phyloP scores from a whole-genome alignment of 768 basidiomycete genomes.

The Kwoniella sp. region DNA sequence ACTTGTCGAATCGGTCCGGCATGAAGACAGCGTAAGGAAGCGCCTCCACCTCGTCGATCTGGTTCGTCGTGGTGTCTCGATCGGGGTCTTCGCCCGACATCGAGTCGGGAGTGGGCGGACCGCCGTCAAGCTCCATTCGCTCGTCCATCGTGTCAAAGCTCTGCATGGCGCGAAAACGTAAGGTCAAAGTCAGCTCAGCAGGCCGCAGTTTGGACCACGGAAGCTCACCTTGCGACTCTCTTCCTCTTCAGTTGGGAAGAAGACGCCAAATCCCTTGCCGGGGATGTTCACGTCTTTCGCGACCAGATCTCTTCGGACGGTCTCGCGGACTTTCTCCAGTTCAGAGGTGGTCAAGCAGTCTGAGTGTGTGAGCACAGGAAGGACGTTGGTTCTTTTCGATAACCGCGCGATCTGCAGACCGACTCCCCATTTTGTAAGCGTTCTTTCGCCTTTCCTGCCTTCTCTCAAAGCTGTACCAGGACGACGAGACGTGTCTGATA shows the following conservation, averaged over 20 bases:
- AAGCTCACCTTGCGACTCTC: neutral
- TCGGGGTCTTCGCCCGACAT: neutral
- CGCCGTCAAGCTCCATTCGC: neutral
- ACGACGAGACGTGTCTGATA: neutral
- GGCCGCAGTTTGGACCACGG: neutral
- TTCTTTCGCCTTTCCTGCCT: no score
- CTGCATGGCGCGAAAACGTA: neutral
- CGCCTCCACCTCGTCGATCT: neutral
- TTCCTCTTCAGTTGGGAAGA: constrained; percentile 26
- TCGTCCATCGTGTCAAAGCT: neutral
- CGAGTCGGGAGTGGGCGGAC: constrained; percentile 16
- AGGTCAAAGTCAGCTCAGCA: neutral
- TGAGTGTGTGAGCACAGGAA: constrained; percentile 41
- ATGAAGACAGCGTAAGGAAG: constrained; percentile 27
- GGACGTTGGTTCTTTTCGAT: constrained; percentile 30
- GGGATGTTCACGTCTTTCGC: constrained; percentile 13
- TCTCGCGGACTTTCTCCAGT: constrained; percentile 22
- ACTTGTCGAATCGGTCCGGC: constrained; percentile 10
- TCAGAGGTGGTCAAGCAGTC: constrained; percentile 37
- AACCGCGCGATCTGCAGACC: constrained; percentile 40
- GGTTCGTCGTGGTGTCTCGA: neutral
- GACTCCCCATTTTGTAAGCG: no score
- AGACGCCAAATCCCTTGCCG: constrained; percentile 42
- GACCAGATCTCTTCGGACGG: constrained; percentile 31
- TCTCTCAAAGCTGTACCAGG: neutral